Conservation (phyloP, 208 protist genomes). For the Naegleria fowleri region DNA sequence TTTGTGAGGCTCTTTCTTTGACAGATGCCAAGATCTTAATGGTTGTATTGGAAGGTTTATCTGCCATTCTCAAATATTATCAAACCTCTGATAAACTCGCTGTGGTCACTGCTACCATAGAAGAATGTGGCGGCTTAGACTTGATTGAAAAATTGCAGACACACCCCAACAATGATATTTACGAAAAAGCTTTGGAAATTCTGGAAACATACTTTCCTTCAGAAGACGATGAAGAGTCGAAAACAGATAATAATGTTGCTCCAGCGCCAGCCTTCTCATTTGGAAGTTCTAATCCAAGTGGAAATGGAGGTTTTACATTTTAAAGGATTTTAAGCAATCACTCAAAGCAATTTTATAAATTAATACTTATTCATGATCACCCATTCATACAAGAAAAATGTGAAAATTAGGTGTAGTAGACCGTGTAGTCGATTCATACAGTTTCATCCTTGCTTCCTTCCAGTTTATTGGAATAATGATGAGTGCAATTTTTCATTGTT, state of each 20-base stretch:
- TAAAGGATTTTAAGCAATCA: too few relatives aligned
- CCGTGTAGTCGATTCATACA: too few relatives aligned
- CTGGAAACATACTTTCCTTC: conserved; percentile 79
- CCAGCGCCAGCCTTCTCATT: too few relatives aligned
- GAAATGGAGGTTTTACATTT: too few relatives aligned
- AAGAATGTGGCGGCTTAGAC: conserved; percentile 85
- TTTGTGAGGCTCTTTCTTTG: conserved; percentile 80
- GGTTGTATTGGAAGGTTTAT: conserved; percentile 90
- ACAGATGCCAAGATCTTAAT: conserved; percentile 82
- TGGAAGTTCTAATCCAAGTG: too few relatives aligned
- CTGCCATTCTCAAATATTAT: conserved; percentile 65
- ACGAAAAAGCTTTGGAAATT: conserved; percentile 83
- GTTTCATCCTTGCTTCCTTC: too few relatives aligned
- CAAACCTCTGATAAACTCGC: conserved; percentile 37
- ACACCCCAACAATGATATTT: conserved; percentile 85
- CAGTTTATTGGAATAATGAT: background rate
- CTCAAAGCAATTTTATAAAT: too few relatives aligned
- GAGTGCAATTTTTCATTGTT: background rate
- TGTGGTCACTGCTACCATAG: conserved; percentile 62
- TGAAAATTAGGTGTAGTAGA: too few relatives aligned
- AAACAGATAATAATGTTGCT: too few relatives aligned
- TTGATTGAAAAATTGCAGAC: conserved; percentile 86
- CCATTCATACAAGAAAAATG: too few relatives aligned
- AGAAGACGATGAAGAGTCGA: background rate
- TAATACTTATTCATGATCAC: too few relatives aligned